A percentile compares a stretch with the other conserved stretches of the same genome.
Conservation (phyloP, 2,329 filamentous ascomycete species). For the Lachnellula occidentalis region DNA sequence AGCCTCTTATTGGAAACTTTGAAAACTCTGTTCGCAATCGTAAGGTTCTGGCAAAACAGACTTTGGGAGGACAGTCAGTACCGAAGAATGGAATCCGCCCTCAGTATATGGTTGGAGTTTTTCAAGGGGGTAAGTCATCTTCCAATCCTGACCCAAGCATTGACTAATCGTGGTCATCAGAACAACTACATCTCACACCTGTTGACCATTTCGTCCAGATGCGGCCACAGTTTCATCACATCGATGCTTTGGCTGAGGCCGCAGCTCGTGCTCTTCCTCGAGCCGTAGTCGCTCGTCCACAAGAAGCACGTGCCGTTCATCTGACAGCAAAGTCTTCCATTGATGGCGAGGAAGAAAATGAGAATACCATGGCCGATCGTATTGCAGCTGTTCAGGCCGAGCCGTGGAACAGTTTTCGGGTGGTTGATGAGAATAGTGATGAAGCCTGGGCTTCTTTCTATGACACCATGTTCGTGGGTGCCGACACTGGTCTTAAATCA, state of each 20-base stretch:
- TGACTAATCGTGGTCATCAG: constrained; percentile 38
- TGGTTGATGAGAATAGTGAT: constrained; percentile 74
- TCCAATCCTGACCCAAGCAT: background rate
- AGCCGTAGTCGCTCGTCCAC: constrained; percentile 16
- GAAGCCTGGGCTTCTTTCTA: constrained; percentile 72
- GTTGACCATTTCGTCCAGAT: constrained; percentile 81
- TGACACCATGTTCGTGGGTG: constrained; percentile 56
- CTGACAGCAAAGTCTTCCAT: constrained; percentile 78
- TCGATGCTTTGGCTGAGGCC: constrained; percentile 77
- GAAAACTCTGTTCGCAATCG: constrained; percentile 62
- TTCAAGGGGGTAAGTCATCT: constrained; percentile 62
- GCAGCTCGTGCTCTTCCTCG: constrained; percentile 34
- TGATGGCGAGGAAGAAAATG: constrained; percentile 58
- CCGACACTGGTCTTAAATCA: constrained; percentile 9
- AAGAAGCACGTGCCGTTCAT: constrained; percentile 70
- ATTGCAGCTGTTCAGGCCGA: constrained; percentile 77
- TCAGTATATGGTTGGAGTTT: constrained; percentile 88
- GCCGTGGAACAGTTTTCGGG: constrained; percentile 72
- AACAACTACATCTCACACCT: constrained; percentile 80
- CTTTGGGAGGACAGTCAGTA: constrained; percentile 74
- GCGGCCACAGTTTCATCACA: constrained; percentile 85
- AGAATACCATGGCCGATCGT: constrained; percentile 68
- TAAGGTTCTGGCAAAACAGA: constrained; percentile 73
- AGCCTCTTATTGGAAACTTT: constrained; percentile 49
- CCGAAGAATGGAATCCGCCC: constrained; percentile 54